These are phyloP conservation scores for Chionographis japonica DNA, from an alignment of 106 monocot species.

Conservation along the genomic window DNA sequence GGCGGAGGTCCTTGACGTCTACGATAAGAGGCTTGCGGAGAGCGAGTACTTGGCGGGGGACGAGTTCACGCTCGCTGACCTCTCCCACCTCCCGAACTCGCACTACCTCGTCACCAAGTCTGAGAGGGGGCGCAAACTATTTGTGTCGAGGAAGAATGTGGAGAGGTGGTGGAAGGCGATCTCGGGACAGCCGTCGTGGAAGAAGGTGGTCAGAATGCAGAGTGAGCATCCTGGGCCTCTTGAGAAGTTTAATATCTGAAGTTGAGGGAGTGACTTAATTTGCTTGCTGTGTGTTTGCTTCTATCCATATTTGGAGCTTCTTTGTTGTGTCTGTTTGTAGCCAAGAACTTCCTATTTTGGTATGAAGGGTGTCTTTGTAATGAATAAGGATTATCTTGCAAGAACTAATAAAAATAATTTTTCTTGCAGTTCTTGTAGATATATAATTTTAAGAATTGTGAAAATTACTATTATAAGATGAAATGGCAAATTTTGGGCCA, in stretches of 20 bases:
- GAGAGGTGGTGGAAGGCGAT: conserved; percentile 24
- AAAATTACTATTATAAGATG: no score
- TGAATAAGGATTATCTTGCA: no score
- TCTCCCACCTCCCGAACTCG: conserved; percentile 57
- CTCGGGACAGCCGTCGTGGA: conserved; percentile 20
- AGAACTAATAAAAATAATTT: no score
- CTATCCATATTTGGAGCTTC: no score
- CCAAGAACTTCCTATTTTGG: no score
- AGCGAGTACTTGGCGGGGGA: conserved; percentile 45
- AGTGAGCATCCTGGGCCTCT: conserved; percentile 15
- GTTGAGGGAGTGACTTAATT: no score
- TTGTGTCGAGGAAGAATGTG: conserved; percentile 22
- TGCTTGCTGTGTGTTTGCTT: not conserved
- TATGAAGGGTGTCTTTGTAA: no score
- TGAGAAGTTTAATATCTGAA: not conserved
- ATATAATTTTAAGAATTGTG: no score
- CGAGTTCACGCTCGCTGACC: conserved; percentile 55
- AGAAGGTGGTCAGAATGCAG: conserved; percentile 27
- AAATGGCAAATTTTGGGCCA: no score
- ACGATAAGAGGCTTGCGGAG: conserved; percentile 33
- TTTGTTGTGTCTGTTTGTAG: no score
- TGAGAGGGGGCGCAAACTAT: conserved; percentile 11
- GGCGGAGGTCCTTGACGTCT: conserved; percentile 35
- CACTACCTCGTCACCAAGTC: conserved; percentile 21
- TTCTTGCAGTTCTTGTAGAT: no score